These are phyloP conservation scores for Monosporascus ibericus DNA, from an alignment of 2,329 filamentous ascomycete genomes.

Conservation along the genomic window DNA sequence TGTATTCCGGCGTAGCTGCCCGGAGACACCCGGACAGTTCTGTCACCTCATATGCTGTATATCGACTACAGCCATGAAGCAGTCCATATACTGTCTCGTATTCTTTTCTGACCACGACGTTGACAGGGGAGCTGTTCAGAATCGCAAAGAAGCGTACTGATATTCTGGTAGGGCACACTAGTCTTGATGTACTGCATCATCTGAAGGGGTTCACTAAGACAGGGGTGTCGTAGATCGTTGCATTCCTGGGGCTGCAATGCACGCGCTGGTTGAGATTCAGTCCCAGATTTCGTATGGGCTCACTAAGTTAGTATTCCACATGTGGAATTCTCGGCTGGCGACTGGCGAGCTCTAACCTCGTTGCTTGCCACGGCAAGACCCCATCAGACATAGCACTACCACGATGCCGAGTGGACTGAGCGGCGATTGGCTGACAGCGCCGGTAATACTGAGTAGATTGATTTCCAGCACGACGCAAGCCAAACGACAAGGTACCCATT, in stretches of 20 bases:
- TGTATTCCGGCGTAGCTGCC: no score
- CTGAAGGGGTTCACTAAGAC: constrained; percentile 9
- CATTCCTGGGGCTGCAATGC: constrained; percentile 21
- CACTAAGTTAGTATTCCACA: constrained; percentile 11
- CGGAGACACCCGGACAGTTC: no score
- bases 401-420: background rate
- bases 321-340: constrained; percentile 17
- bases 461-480: background rate
- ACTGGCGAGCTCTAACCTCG: background rate
- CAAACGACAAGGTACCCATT: background rate
- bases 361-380: background rate
- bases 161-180: background rate
- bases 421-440: background rate
- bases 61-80: no score
- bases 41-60: no score
- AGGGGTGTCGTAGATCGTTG: constrained; percentile 27
- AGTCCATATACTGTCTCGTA: no score
- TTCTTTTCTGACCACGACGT: no score
- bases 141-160: background rate
- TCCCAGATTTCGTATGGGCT: constrained; percentile 15
- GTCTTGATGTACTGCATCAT: background rate
- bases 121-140: no score
- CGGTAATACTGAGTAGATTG: background rate
- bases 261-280: constrained; percentile 21
- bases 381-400: background rate